phyloP scores from a whole-genome alignment of 164 flowering plant genomes.

The Umbellularia californica region DNA sequence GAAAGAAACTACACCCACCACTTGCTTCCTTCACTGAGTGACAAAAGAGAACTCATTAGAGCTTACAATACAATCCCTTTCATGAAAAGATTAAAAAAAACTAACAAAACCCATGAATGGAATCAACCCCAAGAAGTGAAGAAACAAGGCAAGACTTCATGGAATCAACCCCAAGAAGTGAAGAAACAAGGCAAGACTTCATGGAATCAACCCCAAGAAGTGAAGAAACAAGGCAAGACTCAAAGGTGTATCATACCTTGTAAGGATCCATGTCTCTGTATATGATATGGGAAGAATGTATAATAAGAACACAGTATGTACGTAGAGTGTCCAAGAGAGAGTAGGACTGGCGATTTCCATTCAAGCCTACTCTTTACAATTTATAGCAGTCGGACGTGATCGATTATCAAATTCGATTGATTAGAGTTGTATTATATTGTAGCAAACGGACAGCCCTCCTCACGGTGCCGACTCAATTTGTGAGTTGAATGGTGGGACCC shows the following conservation, averaged over 20 bases:
- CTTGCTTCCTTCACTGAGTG: neutral
- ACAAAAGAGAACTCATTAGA: neutral
- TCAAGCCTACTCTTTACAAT: neutral
- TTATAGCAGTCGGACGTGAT: neutral
- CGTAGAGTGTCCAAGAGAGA: neutral
- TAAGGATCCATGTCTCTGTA: neutral
- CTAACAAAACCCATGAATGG: neutral
- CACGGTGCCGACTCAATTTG: too few relatives aligned
- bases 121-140: neutral
- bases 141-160: neutral
- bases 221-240: neutral
- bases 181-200: neutral
- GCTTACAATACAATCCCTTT: too few relatives aligned
- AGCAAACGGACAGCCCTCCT: neutral
- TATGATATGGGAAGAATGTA: neutral
- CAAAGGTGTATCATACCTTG: neutral
- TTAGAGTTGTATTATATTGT: neutral
- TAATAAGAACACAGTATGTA: neutral
- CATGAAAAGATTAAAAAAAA: too few relatives aligned
- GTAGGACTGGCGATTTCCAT: neutral
- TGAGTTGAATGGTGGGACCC: too few relatives aligned
- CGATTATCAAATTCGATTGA: neutral
- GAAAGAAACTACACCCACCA: neutral
- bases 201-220: neutral
- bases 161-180: neutral